Conservation (phyloP, 2,329 filamentous ascomycete genomes). For the Colletotrichum zoysiae region DNA sequence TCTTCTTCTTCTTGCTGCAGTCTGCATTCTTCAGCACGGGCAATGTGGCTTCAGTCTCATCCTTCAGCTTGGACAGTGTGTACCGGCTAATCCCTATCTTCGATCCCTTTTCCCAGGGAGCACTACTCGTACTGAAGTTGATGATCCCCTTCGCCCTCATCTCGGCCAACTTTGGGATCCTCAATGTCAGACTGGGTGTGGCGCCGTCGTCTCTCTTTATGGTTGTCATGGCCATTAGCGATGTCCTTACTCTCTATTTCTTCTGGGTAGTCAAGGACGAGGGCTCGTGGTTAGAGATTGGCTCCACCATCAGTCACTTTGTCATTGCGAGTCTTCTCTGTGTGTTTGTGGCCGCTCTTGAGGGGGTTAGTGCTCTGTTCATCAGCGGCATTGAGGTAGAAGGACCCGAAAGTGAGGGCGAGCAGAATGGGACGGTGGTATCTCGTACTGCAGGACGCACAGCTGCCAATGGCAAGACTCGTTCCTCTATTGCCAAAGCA, state of each 20-base stretch:
- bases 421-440: conserved; percentile 12
- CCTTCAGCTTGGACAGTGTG: conserved; percentile 94
- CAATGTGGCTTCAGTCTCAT: conserved; percentile 93
- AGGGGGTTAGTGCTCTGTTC: conserved; percentile 86
- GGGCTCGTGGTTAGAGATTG: conserved; percentile 97
- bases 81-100: conserved; percentile 90
- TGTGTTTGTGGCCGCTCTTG: conserved; percentile 89
- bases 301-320: conserved; percentile 96
- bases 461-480: conserved; percentile 9
- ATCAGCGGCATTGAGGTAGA: conserved; percentile 83
- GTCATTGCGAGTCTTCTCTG: conserved; percentile 90
- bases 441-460: not conserved
- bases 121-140: conserved; percentile 87
- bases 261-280: conserved; percentile 98
- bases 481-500: not conserved
- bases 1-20: conserved; percentile 95
- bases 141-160: conserved; percentile 94
- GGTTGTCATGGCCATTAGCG: conserved; percentile 90
- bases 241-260: conserved; percentile 93
- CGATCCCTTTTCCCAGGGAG: conserved; percentile 91
- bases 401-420: conserved; percentile 3
- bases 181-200: conserved; percentile 86
- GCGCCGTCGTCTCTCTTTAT: conserved; percentile 93
- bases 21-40: conserved; percentile 97
- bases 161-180: conserved; percentile 91